Evolutionary conservation across 768 basidiomycete species (phyloP), one percentile per base, ranked within the genome.

Genomic region (Boletus subparvulus): DNA sequence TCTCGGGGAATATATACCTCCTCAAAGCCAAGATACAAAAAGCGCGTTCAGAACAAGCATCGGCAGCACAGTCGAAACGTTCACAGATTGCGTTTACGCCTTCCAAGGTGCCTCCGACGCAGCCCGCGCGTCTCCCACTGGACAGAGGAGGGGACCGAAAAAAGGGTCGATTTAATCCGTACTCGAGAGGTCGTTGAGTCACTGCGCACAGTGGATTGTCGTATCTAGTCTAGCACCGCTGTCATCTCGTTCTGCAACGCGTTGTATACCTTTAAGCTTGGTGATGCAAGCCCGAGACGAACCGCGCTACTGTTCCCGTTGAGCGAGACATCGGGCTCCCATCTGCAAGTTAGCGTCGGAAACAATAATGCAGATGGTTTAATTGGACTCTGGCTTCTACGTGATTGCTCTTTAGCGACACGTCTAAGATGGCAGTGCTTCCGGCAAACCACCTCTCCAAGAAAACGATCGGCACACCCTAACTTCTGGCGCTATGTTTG

Each of bases 21-120:
- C 32, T 61, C 70, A 70, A 79, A 88, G 84, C 88, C 67, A 80
- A 79, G 69, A 66, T 74, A 56, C 88, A 85, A 73, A 90, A 83
- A 64, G 65, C 74, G 52, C 81, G 83, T 24, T 81, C 80, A n/a
- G 88, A 91, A 59, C 81, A 84, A 56, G 79, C 82, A 48, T 67
- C 79, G 9, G 74, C 78, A 1, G 62, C 75, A 1, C 83, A 87
- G 65, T 75, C 80, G 14, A 85, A 84, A 64, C 78, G 88, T 13
- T 77, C 73, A 16, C 80, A 82, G 33, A 90, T 93, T 52, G 78
- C 81, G 19, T 92, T 92, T 59, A 77, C 81, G 3, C 65, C 77
- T 6, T 62, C 73, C 7, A 68, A 67, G 45, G 61, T 26, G 7
- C 51, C 57, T 43, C 60, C 50, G 0, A 36, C 32, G 13, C 62